Percentiles rank a stretch among this genome's conserved stretches.
These are phyloP conservation scores for Ceratocystis harringtonii DNA, from an alignment of 2,329 filamentous ascomycete species.

Conservation along the genomic window DNA sequence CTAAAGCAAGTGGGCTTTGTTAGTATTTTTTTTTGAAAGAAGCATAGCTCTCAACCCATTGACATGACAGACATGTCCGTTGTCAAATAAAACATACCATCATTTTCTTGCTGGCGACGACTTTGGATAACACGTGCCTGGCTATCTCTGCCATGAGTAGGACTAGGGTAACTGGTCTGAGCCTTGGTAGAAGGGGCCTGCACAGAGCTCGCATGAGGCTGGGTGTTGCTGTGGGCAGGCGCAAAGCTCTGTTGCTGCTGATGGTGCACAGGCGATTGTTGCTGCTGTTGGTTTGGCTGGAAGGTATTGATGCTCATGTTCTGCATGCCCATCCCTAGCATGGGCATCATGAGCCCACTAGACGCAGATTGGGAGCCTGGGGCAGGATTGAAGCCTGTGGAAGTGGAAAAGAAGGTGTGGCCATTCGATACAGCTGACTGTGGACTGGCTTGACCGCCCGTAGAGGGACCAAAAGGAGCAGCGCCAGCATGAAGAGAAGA, in stretches of 20 bases:
- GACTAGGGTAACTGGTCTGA: conserved; percentile 11
- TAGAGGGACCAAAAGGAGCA: conserved; percentile 57
- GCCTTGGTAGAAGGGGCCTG: conserved; percentile 4
- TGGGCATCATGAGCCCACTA: conserved; percentile 30
- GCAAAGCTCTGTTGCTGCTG: conserved; percentile 1
- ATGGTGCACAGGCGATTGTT: conserved; percentile 19
- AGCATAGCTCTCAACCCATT: neutral
- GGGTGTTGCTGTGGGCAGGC: neutral
- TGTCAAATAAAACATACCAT: conserved; percentile 36
- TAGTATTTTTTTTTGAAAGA: neutral
- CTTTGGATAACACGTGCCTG: conserved; percentile 62
- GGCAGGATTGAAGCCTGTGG: conserved; percentile 22
- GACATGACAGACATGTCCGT: neutral
- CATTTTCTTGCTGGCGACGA: conserved; percentile 58
- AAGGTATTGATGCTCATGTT: conserved; percentile 29
- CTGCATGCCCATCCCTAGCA: conserved; percentile 52
- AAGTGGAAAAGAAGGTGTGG: conserved; percentile 24
- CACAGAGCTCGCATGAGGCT: neutral
- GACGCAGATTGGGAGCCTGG: conserved; percentile 19
- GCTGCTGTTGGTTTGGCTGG: conserved; percentile 20
- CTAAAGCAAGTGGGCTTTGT: conserved; percentile 24
- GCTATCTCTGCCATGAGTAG: conserved; percentile 49
- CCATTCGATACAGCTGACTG: conserved; percentile 19
- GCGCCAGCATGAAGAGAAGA: conserved; percentile 57
- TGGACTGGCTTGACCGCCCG: conserved; percentile 17